A percentile compares a stretch with the other conserved stretches of the same genome.
These are phyloP conservation scores for Fagopyrum tataricum DNA, from an alignment of 148 eudicot genomes.

Conservation along the genomic window DNA sequence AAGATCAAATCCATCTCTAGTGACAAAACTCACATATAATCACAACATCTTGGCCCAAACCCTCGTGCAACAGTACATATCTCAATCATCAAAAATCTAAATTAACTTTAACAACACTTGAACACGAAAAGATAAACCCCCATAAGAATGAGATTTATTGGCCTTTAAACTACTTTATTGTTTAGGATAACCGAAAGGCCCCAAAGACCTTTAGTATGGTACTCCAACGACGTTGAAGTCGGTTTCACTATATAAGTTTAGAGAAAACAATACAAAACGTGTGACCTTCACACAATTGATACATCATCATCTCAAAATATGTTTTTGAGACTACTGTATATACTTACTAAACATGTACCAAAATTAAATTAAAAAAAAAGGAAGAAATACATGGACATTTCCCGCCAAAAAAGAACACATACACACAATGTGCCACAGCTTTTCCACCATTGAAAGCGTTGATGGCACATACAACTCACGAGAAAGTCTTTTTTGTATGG, in stretches of 20 bases:
- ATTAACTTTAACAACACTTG: not conserved
- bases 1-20: not conserved
- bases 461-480: not conserved
- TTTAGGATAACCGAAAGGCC: not conserved
- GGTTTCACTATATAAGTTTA: too few relatives aligned
- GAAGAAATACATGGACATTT: not conserved
- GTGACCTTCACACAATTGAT: slow-evolving; percentile 2
- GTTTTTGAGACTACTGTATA: not conserved
- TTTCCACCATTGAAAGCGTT: not conserved
- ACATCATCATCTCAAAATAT: not conserved
- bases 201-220: not conserved
- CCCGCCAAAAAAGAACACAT: not conserved
- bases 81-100: not conserved
- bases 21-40: not conserved
- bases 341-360: not conserved
- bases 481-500: not conserved
- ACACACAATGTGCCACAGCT: not conserved
- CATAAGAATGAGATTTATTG: not conserved
- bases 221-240: too few relatives aligned
- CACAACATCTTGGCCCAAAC: not conserved
- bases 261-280: not conserved
- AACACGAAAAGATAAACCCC: not conserved
- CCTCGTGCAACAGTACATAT: not conserved
- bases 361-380: not conserved
- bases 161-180: not conserved